These are phyloP conservation scores for Nannochloris sp. DNA, from an alignment of 139 green algal genomes.

Conservation along the genomic window DNA sequence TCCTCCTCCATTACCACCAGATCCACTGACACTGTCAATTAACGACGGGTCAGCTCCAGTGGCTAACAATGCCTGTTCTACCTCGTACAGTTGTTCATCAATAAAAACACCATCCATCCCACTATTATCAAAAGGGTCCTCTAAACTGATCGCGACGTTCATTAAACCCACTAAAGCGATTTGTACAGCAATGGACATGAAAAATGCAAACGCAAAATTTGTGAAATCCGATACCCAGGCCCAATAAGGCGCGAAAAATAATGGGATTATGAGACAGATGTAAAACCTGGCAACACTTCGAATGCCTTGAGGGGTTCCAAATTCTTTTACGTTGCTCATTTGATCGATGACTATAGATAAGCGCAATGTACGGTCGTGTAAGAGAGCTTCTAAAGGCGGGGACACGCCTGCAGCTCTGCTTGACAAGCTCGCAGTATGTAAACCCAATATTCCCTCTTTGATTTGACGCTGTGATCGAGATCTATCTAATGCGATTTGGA, in stretches of 20 bases:
- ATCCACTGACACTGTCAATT: too few species aligned
- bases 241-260: slow-evolving; percentile 58
- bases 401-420: neutral
- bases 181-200: slow-evolving; percentile 37
- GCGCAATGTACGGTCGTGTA: slow-evolving; percentile 7
- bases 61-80: slow-evolving; percentile 36
- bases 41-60: too few species aligned
- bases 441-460: neutral
- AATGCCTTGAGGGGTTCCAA: slow-evolving; percentile 33
- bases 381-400: slow-evolving; percentile 8
- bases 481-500: slow-evolving; percentile 33
- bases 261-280: slow-evolving; percentile 37
- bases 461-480: neutral
- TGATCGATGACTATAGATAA: slow-evolving; percentile 31
- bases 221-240: slow-evolving; percentile 13
- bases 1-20: neutral
- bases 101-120: slow-evolving; percentile 50
- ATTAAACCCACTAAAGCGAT: slow-evolving; percentile 34
- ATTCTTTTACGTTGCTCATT: slow-evolving; percentile 51
- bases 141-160: slow-evolving; percentile 38
- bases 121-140: slow-evolving; percentile 55
- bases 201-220: slow-evolving; percentile 39
- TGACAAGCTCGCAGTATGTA: neutral
- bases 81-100: slow-evolving; percentile 39
- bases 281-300: slow-evolving; percentile 29